Conservation (phyloP, 371 early-diverging fungal species). For the Sporodiniella umbellata region DNA sequence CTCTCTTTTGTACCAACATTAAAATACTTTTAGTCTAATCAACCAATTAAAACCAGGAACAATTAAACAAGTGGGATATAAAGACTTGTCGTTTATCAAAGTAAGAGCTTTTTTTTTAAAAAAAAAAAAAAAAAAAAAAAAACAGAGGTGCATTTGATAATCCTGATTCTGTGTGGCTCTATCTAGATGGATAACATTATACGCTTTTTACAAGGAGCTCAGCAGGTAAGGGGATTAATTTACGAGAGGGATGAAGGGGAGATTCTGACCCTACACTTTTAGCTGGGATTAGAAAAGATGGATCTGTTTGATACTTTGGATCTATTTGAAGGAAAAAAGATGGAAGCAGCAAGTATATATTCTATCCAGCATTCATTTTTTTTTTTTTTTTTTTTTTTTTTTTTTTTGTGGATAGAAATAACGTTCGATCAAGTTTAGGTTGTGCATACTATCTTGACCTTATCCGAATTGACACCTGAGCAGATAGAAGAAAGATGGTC, state of each 20-base stretch:
- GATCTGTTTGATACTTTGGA: conserved; percentile 91
- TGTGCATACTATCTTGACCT: too few species aligned
- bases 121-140: too few species aligned
- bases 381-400: neutral
- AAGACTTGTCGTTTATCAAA: conserved; percentile 42
- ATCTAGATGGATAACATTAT: conserved; percentile 89
- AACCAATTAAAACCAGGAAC: conserved; percentile 46
- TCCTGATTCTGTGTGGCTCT: too few species aligned
- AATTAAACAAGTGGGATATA: conserved; percentile 43
- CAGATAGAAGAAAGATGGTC: too few species aligned
- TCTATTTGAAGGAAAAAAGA: conserved; percentile 85
- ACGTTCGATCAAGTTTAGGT: too few species aligned
- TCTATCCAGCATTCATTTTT: neutral
- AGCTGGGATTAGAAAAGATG: conserved; percentile 67
- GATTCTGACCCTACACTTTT: too few species aligned
- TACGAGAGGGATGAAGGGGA: too few species aligned
- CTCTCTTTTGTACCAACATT: too few species aligned
- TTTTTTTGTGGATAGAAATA: conserved; percentile 32
- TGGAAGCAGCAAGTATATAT: conserved; percentile 66
- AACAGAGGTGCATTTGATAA: too few species aligned
- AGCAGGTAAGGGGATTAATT: too few species aligned
- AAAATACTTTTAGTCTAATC: conserved; percentile 44
- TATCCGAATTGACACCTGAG: too few species aligned
- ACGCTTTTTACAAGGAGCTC: conserved; percentile 62
- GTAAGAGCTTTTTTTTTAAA: conserved; percentile 14